Conservation (phyloP, 768 basidiomycete species). For the Asterophora lycoperdoides region DNA sequence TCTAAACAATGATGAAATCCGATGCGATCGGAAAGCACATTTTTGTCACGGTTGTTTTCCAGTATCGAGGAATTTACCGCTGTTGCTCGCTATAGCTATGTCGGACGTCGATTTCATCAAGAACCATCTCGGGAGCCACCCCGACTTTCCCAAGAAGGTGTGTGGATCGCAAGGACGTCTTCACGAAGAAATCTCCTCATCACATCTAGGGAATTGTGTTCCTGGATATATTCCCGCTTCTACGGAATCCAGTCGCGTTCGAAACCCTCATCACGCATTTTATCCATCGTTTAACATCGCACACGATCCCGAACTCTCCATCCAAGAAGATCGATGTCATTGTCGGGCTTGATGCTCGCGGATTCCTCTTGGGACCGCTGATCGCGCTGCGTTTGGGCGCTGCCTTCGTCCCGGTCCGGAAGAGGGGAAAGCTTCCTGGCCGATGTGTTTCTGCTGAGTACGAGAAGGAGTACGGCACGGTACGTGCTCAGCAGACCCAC, state of each 20-base stretch:
- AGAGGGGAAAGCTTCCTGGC: slow-evolving; percentile 93
- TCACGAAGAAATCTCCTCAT: neutral
- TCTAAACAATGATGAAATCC: too few species aligned
- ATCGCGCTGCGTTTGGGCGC: slow-evolving; percentile 88
- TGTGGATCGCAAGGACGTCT: neutral
- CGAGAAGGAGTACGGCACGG: slow-evolving; percentile 91
- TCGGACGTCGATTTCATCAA: slow-evolving; percentile 67
- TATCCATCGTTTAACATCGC: slow-evolving; percentile 77
- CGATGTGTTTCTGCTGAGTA: slow-evolving; percentile 69
- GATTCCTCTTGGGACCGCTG: slow-evolving; percentile 91
- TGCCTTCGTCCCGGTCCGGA: slow-evolving; percentile 94
- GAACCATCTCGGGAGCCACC: slow-evolving; percentile 53
- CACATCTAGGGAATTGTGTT: slow-evolving; percentile 76
- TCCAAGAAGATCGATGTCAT: slow-evolving; percentile 81
- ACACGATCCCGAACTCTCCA: slow-evolving; percentile 59
- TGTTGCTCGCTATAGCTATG: slow-evolving; percentile 43
- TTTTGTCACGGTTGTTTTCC: too few species aligned
- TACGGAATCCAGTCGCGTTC: slow-evolving; percentile 80
- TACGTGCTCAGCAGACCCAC: slow-evolving; percentile 34
- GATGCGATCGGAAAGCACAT: neutral
- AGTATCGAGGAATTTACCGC: too few species aligned
- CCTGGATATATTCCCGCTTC: slow-evolving; percentile 91
- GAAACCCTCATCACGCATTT: slow-evolving; percentile 91
- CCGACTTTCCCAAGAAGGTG: slow-evolving; percentile 91
- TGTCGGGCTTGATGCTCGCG: slow-evolving; percentile 93